Base-by-base conservation (phyloP, 805 yeast genomes). In the Wickerhamiella azymoides region DNA sequence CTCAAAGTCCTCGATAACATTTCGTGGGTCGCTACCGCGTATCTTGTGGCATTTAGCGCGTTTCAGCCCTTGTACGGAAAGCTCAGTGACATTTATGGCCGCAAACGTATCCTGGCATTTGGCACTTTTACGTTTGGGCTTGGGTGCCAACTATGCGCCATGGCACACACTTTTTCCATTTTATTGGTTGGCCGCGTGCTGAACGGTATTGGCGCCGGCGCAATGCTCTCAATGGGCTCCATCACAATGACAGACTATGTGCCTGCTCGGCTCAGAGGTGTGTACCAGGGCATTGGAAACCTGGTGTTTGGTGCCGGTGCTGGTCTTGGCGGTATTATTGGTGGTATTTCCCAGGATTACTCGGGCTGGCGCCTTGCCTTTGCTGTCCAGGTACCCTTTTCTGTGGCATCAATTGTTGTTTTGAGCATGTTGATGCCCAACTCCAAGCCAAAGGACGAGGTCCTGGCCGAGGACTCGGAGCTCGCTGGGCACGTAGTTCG, bases 121-220 rank as follows among this genome's bases (percentile, higher is more conserved):
- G 71, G 74, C 24, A 64, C 67, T 27, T 47, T 61, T 13, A 54
- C 66, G 45, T 73, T 74, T 50, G 70, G 64, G 5, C 16, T 70
- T 11, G 77, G 77, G 16, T 71, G 75, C 53, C 52, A 67, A 11
- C 43, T 73, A 21, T 72, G 76, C 46, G 88, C 82, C 1, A 51
- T 73, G 5, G 62, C 84, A 1, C 59, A 55, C 14, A 65, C 67
- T 21, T 74, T 81, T 72, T 61, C 67, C 50, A 68, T 72, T 69
- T 63, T 82, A 33, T 77, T 82, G 43, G 78, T 73, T 1, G 89
- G 88, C 1, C 69, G 94, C 54, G 79, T 84, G 49, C 68, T 85
- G 42, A 78, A 93, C 19, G 96, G 96, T 16, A 71, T 82, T 48
- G 95, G 95, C 11, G 94, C 94, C n/a, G 92, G 94, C 7, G 95